Base-by-base conservation (phyloP, 140 eudicot genomes). In the Stevia rebaudiana region DNA sequence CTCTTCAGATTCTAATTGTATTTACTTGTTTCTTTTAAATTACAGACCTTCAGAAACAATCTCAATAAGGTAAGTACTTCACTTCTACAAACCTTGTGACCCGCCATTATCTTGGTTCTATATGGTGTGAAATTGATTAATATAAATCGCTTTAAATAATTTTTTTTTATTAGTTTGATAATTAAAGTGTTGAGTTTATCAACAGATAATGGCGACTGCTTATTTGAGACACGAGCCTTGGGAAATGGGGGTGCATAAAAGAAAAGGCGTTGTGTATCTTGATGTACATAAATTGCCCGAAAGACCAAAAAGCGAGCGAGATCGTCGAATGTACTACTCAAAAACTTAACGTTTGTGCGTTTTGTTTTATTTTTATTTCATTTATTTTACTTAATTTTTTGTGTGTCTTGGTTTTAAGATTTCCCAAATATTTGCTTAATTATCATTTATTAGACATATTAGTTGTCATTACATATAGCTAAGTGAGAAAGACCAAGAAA, bases 211-310 rank as follows among this genome's bases (percentile, higher is more conserved):
- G 83, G 94, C 97, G 6, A 94, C 99, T 75, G 95, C 95, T 78
- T 94, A 88, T 77, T 76, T 88, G 62, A 85, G 95, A 68, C 73
- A 85, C 28, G 99, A 94, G 48, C 95, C 99, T 24, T 94, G 99
- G 99, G 99, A 94, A 80, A 94, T 94, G 99, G 99, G 99, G 68
- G 99, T 94, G 51, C 99, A 94, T 75, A 94, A 83, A 78, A 81
- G 99, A 74, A 94, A 88, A 51, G 99, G 99, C 18, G 97, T 85
- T 25, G 90, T 94, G 68, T 94, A 94, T 82, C 99, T 94, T 61
- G 95, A 94, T 81, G 99, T 94, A 54, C 99, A 94, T 81, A 88
- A 88, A 60, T 48, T 94, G 31, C 97, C 95, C 0, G 99, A 94
- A 82, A 81, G 94, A 62, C 96, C 98, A 46, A 68, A 78, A 70